These are phyloP conservation scores for Carex pumila DNA, from an alignment of 176 grass and related monocot genomes.

Conservation along the genomic window DNA sequence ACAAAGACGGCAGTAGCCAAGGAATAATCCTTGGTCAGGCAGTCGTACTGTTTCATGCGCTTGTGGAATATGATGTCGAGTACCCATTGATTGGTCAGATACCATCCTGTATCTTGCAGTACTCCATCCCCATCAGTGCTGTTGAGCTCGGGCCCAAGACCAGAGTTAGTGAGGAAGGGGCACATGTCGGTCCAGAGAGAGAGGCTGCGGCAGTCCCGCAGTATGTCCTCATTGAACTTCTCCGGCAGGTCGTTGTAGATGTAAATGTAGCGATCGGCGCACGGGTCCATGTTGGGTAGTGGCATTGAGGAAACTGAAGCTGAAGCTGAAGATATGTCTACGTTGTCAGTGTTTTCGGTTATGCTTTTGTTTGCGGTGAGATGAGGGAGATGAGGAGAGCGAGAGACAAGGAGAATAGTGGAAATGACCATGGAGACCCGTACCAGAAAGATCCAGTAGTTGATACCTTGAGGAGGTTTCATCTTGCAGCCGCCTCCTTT, in stretches of 20 bases:
- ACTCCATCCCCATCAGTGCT: not conserved
- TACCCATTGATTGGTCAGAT: slow-evolving; percentile 26
- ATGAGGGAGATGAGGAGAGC: not conserved
- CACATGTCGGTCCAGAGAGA: slow-evolving; percentile 33
- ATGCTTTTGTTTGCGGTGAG: not conserved
- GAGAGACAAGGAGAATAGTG: not conserved
- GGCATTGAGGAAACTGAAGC: not conserved
- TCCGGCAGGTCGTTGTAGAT: slow-evolving; percentile 13
- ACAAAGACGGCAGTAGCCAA: slow-evolving; percentile 22
- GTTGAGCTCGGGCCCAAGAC: slow-evolving; percentile 19
- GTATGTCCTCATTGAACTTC: slow-evolving; percentile 27
- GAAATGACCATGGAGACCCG: not conserved
- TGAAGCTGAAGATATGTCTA: not conserved
- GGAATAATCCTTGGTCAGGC: slow-evolving; percentile 25
- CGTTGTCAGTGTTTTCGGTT: not conserved
- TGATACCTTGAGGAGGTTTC: not conserved
- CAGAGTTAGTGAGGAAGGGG: slow-evolving; percentile 11
- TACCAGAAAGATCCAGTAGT: not conserved
- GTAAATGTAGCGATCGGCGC: slow-evolving; percentile 28
- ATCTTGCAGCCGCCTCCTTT: not conserved
- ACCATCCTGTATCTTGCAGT: slow-evolving; percentile 21
- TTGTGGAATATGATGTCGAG: slow-evolving; percentile 38
- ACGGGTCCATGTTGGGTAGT: not conserved
- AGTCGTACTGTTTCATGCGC: slow-evolving; percentile 28
- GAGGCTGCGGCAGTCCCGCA: slow-evolving; percentile 16